phyloP scores from a whole-genome alignment of 352 stramenopile genomes.

The Phytophthora ramorum region DNA sequence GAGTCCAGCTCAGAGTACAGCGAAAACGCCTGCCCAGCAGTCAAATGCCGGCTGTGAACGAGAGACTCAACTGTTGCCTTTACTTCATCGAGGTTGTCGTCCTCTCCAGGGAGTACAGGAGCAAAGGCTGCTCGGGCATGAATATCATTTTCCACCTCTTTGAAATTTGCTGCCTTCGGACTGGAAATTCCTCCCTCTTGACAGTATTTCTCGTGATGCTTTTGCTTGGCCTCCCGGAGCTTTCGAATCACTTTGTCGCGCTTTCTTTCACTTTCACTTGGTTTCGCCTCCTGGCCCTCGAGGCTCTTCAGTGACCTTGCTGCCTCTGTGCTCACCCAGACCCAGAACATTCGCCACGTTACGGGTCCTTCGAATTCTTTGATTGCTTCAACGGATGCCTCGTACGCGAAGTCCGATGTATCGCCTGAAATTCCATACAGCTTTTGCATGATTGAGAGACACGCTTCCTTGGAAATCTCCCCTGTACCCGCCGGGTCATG shows the following conservation, averaged over 20 bases:
- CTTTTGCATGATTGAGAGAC: slow-evolving; percentile 77
- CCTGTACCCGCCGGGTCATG: slow-evolving; percentile 65
- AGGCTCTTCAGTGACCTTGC: slow-evolving; percentile 69
- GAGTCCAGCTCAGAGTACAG: slow-evolving; percentile 69
- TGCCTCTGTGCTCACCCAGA: slow-evolving; percentile 84
- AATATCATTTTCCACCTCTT: slow-evolving; percentile 34
- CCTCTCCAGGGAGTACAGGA: slow-evolving; percentile 27
- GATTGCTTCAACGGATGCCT: slow-evolving; percentile 60
- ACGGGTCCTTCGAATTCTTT: slow-evolving; percentile 75
- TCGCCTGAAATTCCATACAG: slow-evolving; percentile 73
- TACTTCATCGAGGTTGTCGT: slow-evolving; percentile 47
- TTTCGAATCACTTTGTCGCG: slow-evolving; percentile 31
- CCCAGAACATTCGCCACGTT: slow-evolving; percentile 85
- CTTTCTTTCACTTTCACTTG: slow-evolving; percentile 28
- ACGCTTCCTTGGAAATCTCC: slow-evolving; percentile 74
- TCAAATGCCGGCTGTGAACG: slow-evolving; percentile 60
- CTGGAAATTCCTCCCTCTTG: slow-evolving; percentile 7
- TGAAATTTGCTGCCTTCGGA: slow-evolving; percentile 8
- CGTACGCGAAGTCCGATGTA: slow-evolving; percentile 69
- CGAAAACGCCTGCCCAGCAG: slow-evolving; percentile 69
- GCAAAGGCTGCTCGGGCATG: slow-evolving; percentile 35
- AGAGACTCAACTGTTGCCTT: slow-evolving; percentile 73
- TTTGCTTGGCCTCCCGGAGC: slow-evolving; percentile 33
- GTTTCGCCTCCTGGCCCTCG: slow-evolving; percentile 32
- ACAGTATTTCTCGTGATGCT: slow-evolving; percentile 30